These are phyloP conservation scores for Mariannaea elegans DNA, from an alignment of 2,329 filamentous ascomycete species.

Conservation along the genomic window DNA sequence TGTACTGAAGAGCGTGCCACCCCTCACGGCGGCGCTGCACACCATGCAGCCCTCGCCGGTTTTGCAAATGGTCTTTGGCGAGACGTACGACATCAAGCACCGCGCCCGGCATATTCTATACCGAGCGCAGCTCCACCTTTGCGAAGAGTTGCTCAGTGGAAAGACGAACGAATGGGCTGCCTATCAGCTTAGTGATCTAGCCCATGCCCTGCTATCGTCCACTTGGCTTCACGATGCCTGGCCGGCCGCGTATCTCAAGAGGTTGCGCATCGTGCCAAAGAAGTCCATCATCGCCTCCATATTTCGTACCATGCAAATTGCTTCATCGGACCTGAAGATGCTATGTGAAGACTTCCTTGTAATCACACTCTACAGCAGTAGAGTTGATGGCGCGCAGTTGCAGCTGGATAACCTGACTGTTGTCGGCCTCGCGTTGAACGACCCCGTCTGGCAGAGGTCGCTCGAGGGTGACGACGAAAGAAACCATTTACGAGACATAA, in stretches of 20 bases:
- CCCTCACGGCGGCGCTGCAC: not conserved
- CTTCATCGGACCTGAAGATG: not conserved
- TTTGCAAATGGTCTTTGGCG: not conserved
- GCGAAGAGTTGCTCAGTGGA: not conserved
- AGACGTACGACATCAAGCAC: not conserved
- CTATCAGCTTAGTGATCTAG: not conserved
- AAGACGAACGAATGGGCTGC: not conserved
- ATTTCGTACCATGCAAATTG: not conserved
- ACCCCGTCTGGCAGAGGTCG: not conserved
- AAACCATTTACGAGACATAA: not conserved
- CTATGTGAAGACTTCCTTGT: not conserved
- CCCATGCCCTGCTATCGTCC: not conserved
- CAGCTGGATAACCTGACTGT: not conserved
- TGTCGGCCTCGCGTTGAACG: not conserved
- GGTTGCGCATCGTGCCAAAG: not conserved
- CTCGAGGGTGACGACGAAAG: not conserved
- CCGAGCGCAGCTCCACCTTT: not conserved
- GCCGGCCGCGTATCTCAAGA: not conserved
- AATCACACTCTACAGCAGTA: not conserved
- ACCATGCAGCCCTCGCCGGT: not conserved
- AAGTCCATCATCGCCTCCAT: not conserved
- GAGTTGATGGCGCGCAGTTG: not conserved
- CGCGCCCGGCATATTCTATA: not conserved
- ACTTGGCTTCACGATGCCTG: not conserved
- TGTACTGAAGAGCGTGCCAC: not conserved